These are phyloP conservation scores for Cladophialophora bantiana DNA, from an alignment of 2,329 filamentous ascomycete species.

Conservation along the genomic window DNA sequence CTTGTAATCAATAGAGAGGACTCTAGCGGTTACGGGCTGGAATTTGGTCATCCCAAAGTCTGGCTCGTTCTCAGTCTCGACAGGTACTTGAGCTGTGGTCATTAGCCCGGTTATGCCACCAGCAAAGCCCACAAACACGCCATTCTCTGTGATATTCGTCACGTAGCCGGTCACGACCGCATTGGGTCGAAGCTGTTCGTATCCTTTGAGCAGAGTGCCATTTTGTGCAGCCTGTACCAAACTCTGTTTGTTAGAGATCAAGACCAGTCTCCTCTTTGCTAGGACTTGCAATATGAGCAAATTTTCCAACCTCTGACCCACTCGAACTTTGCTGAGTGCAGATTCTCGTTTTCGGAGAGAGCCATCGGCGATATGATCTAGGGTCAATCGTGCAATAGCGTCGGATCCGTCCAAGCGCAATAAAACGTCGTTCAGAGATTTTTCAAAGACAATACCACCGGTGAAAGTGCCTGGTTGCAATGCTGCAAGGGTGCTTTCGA, in stretches of 20 bases:
- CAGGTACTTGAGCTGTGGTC: constrained; percentile 77
- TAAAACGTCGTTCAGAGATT: constrained; percentile 76
- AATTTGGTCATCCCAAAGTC: constrained; percentile 80
- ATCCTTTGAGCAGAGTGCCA: constrained; percentile 72
- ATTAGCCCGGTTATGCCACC: constrained; percentile 78
- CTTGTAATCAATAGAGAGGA: constrained; percentile 74
- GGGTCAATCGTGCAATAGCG: constrained; percentile 77
- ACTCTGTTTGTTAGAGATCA: constrained; percentile 82
- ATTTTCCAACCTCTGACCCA: constrained; percentile 81
- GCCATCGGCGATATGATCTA: constrained; percentile 84
- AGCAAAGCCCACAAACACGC: constrained; percentile 87
- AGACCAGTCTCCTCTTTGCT: constrained; percentile 75
- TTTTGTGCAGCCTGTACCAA: constrained; percentile 77
- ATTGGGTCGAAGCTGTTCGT: constrained; percentile 75
- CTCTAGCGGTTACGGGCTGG: constrained; percentile 75
- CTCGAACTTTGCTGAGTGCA: constrained; percentile 78
- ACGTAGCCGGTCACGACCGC: constrained; percentile 78
- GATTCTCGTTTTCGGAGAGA: constrained; percentile 78
- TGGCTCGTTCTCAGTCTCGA: constrained; percentile 70
- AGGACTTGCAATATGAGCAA: constrained; percentile 89
- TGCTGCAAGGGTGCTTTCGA: constrained; percentile 25
- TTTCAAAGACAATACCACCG: constrained; percentile 79
- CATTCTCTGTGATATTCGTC: constrained; percentile 79
- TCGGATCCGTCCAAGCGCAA: constrained; percentile 77
- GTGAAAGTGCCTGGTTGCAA: constrained; percentile 77